These are phyloP conservation scores for Polyplosphaeria fusca DNA, from an alignment of 495 filamentous ascomycete species.

Conservation along the genomic window DNA sequence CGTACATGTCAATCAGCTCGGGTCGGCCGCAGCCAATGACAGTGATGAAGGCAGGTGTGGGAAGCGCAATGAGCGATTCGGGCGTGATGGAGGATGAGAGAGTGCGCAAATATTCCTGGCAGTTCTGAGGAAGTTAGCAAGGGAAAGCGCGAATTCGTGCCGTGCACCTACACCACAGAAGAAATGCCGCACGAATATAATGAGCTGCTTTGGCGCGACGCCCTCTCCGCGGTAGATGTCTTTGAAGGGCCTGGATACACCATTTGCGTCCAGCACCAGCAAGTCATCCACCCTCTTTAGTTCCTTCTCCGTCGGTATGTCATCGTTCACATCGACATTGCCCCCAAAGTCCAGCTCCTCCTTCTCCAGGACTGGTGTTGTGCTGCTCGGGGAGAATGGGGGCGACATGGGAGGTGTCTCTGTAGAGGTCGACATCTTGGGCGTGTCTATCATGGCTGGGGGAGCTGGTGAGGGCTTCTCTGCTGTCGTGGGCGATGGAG, in stretches of 20 bases:
- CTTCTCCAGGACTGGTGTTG: slow-evolving; percentile 25
- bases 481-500: background rate
- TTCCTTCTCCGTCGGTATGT: slow-evolving; percentile 24
- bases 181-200: slow-evolving; percentile 87
- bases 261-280: slow-evolving; percentile 61
- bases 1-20: slow-evolving; percentile 67
- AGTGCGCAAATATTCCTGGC: slow-evolving; percentile 68
- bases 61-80: slow-evolving; percentile 50
- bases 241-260: slow-evolving; percentile 62
- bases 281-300: slow-evolving; percentile 43
- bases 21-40: slow-evolving; percentile 79
- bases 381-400: slow-evolving; percentile 19
- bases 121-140: slow-evolving; percentile 50
- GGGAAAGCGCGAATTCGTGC: background rate
- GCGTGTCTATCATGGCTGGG: background rate
- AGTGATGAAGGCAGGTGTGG: slow-evolving; percentile 60
- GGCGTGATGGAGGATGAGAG: slow-evolving; percentile 62
- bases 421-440: slow-evolving; percentile 15
- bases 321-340: slow-evolving; percentile 31
- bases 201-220: slow-evolving; percentile 52
- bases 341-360: slow-evolving; percentile 28
- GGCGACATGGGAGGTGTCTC: background rate
- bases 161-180: slow-evolving; percentile 72
- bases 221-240: slow-evolving; percentile 57
- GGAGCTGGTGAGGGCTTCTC: background rate